Evolutionary conservation across 2,329 filamentous ascomycete species (phyloP), one percentile per base, ranked within the genome.

Genomic region (Penicillium sp.): DNA sequence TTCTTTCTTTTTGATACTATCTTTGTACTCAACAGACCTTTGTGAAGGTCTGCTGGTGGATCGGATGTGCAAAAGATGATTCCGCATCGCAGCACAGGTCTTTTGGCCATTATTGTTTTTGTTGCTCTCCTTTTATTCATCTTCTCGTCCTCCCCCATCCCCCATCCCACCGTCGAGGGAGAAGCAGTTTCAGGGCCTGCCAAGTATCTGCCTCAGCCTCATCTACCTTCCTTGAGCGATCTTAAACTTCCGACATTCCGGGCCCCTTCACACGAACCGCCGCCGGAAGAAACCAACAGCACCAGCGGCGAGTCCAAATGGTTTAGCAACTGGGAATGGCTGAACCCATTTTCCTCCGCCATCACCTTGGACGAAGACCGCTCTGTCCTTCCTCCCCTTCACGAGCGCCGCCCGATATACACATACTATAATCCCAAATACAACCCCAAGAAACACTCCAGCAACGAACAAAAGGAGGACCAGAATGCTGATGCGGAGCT

Each of bases 291-390:
- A 72, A 85, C 86, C 62, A 91, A 93, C 73, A 93, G 91, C 70
- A 90, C 89, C 5, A 88, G 85, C 70, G 89, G 88, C 50, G 90
- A 89, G 60, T 88, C 89, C 33, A 88, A 87, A 58, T 98, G 93
- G 93, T 91, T 92, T 76, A 88, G 85, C 62, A 88, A 96, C 73
- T 96, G 89, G 87, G 91, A 89, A 72, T 98, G 93, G 92, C 83
- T 91, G 67, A 90, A 90, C 60, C 91, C 93, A 3, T 98, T 97
- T 74, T 96, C 92, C 19, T 92, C 88, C 44, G 85, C 86, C 16
- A 81, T 95, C 57, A 86, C 86, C 0, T 82, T 95, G 55, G 93
- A 96, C 69, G 90, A 96, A 72, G 89, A 90, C 68, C 84, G 92
- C 53, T 88, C 90, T 8, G 84, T 98, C 54, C 86, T 98, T 3